phyloP scores from a whole-genome alignment of 2,329 filamentous ascomycete species.

The Sporothrix brunneoviolacea region DNA sequence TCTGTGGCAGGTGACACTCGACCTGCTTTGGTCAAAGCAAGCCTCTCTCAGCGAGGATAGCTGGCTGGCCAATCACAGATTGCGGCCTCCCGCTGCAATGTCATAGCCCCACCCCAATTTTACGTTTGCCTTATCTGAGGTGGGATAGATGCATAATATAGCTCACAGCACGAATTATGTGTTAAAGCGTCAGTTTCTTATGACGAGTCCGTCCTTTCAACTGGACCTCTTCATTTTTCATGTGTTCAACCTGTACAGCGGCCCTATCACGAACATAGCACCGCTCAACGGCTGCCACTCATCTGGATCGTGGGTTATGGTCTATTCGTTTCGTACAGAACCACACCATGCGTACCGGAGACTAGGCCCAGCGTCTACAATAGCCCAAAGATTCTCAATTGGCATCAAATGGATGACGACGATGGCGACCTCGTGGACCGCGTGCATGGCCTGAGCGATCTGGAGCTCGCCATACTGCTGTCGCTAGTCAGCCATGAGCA shows the following conservation, averaged over 20 bases:
- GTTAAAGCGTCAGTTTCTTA: too few relatives aligned
- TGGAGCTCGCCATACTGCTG: conserved; percentile 79
- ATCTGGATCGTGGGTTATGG: too few relatives aligned
- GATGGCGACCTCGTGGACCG: conserved; percentile 56
- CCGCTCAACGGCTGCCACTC: too few relatives aligned
- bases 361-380: too few relatives aligned
- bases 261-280: too few relatives aligned
- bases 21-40: not conserved
- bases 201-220: too few relatives aligned
- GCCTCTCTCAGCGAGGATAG: not conserved
- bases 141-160: not conserved
- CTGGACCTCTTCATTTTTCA: too few relatives aligned
- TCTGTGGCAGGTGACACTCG: conserved; percentile 10
- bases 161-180: too few relatives aligned
- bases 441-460: conserved; percentile 73
- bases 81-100: not conserved
- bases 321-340: too few relatives aligned
- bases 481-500: conserved; percentile 78
- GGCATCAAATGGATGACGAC: conserved; percentile 13
- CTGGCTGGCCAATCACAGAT: conserved; percentile 4
- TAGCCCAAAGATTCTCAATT: too few relatives aligned
- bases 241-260: too few relatives aligned
- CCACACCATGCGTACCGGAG: too few relatives aligned
- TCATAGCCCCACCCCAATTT: not conserved
- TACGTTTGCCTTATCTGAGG: conserved; percentile 3